phyloP scores from a whole-genome alignment of 1,139 yeast genomes.

The Suhomyces bolitotheri region DNA sequence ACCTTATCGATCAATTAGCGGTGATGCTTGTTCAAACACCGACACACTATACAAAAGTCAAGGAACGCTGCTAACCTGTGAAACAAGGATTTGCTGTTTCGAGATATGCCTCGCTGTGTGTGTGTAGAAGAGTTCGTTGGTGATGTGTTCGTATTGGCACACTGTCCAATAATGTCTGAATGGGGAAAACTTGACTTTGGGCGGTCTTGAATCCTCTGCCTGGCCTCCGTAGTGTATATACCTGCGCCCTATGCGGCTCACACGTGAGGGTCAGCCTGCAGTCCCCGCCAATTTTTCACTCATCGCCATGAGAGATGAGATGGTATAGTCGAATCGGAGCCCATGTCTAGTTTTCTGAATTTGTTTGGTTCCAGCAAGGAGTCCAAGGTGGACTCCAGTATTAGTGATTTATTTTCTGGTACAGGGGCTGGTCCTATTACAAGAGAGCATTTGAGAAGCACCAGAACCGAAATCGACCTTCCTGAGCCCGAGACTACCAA shows the following conservation, averaged over 20 bases:
- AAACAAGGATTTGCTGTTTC: too few species aligned
- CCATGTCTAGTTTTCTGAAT: conserved; percentile 37
- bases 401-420: conserved; percentile 41
- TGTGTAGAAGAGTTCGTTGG: too few species aligned
- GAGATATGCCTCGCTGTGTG: too few species aligned
- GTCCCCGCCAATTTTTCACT: conserved; percentile 10
- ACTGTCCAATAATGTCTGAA: too few species aligned
- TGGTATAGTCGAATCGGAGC: not conserved
- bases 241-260: conserved; percentile 4
- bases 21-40: too few species aligned
- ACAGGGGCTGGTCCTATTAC: conserved; percentile 40
- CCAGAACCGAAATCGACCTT: conserved; percentile 28
- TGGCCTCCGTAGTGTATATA: conserved; percentile 1
- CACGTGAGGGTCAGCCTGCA: conserved; percentile 3
- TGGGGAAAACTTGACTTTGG: too few species aligned
- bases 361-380: conserved; percentile 33
- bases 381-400: conserved; percentile 37
- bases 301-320: conserved; percentile 9
- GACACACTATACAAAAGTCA: too few species aligned
- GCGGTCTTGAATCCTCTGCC: too few species aligned
- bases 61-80: too few species aligned
- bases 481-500: conserved; percentile 13
- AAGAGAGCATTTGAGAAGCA: conserved; percentile 26
- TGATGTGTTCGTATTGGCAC: too few species aligned
- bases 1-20: too few species aligned